A percentile compares a stretch with the other conserved stretches of the same genome.
Evolutionary conservation across 2,329 filamentous ascomycete genomes (phyloP).

Genomic region (Aspergillus pseudonomiae): DNA sequence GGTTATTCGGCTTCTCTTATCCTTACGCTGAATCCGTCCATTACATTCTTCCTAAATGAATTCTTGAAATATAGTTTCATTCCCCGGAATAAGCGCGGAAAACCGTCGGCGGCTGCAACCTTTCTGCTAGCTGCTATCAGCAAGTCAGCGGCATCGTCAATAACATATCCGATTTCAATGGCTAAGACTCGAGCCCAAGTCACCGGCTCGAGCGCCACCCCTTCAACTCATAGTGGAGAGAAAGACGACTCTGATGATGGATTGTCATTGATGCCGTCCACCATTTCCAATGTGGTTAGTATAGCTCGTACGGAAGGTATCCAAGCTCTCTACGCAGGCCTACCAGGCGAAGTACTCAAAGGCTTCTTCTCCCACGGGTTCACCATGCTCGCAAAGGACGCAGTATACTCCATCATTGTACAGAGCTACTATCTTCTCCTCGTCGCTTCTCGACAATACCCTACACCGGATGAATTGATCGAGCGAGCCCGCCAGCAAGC

Average conservation of each 20-base stretch:
- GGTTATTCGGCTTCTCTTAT: slow-evolving; percentile 82
- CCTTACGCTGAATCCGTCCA: slow-evolving; percentile 79
- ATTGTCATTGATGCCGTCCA: slow-evolving; percentile 47
- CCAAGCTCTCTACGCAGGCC: slow-evolving; percentile 71
- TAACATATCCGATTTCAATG: slow-evolving; percentile 84
- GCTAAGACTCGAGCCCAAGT: slow-evolving; percentile 81
- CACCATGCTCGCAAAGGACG: slow-evolving; percentile 84
- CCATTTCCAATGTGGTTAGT: slow-evolving; percentile 65
- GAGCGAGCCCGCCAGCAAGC: slow-evolving; percentile 42
- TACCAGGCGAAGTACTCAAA: slow-evolving; percentile 76
- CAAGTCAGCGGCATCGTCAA: slow-evolving; percentile 73
- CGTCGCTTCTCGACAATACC: slow-evolving; percentile 49
- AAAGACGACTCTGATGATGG: slow-evolving; percentile 12
- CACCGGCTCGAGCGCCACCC: slow-evolving; percentile 22
- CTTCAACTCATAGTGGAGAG: slow-evolving; percentile 22
- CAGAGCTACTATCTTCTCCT: slow-evolving; percentile 70
- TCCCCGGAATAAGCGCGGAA: slow-evolving; percentile 53
- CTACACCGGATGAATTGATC: slow-evolving; percentile 46
- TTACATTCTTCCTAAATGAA: slow-evolving; percentile 84
- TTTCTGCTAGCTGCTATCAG: slow-evolving; percentile 74
- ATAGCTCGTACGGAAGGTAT: slow-evolving; percentile 67
- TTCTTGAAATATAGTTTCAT: slow-evolving; percentile 65
- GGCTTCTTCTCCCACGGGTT: slow-evolving; percentile 84
- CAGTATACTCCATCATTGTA: slow-evolving; percentile 72
- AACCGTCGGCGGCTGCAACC: slow-evolving; percentile 57